phyloP scores from a whole-genome alignment of 2,329 filamentous ascomycete genomes.

The Aspergillus oerlinghausenensis region DNA sequence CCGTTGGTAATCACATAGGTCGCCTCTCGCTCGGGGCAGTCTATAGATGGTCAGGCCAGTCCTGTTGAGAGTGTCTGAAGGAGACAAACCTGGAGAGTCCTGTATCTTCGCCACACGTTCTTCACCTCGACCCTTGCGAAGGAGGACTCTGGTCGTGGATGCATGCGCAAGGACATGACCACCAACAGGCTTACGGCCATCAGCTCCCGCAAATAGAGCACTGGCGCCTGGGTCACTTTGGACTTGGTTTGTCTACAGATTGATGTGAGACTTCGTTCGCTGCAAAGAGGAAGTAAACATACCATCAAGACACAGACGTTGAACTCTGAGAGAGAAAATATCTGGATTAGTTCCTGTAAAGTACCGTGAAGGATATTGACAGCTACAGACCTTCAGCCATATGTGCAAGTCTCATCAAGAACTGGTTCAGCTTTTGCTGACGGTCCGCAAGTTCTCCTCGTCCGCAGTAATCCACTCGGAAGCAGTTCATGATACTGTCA shows the following conservation, averaged over 20 bases:
- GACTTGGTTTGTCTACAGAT: conserved; percentile 61
- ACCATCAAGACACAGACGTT: conserved; percentile 63
- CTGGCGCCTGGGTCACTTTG: conserved; percentile 66
- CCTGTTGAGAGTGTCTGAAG: conserved; percentile 1
- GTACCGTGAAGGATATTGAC: background rate
- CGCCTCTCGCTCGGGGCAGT: conserved; percentile 64
- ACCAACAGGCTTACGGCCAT: conserved; percentile 63
- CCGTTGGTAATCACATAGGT: conserved; percentile 67
- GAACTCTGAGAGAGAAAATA: conserved; percentile 48
- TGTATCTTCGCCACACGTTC: conserved; percentile 67
- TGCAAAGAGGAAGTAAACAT: conserved; percentile 8
- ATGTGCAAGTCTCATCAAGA: conserved; percentile 59
- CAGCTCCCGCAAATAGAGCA: conserved; percentile 62
- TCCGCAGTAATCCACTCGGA: conserved; percentile 63
- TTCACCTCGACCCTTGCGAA: conserved; percentile 65
- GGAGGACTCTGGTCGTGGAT: conserved; percentile 60
- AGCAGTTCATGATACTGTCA: conserved; percentile 67
- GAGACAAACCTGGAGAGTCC: conserved; percentile 56
- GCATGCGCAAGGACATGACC: conserved; percentile 67
- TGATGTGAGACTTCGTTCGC: conserved; percentile 3
- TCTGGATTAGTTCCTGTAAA: conserved; percentile 6
- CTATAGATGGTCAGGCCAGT: conserved; percentile 33
- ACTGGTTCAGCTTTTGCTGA: conserved; percentile 64
- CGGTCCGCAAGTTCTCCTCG: conserved; percentile 64
- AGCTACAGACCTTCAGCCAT: conserved; percentile 54